Evolutionary conservation across 805 yeast species (phyloP).

Genomic region (Saturnispora bothae): DNA sequence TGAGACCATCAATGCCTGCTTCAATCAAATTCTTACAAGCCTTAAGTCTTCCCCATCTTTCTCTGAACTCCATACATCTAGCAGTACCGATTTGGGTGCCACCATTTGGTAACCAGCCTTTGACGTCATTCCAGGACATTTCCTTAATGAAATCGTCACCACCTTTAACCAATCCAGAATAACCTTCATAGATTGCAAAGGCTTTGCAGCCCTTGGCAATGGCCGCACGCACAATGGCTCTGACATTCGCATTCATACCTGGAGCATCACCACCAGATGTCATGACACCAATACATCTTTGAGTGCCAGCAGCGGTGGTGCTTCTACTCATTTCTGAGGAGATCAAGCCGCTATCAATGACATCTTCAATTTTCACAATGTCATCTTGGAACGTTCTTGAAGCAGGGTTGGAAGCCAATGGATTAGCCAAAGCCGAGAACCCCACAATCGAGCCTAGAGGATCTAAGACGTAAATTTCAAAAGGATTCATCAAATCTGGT

Average conservation of each 20-base stretch:
- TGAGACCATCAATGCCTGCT: conserved; percentile 66
- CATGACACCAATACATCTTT: conserved; percentile 59
- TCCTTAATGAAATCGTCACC: conserved; percentile 44
- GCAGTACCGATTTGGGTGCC: conserved; percentile 79
- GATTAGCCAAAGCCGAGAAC: conserved; percentile 53
- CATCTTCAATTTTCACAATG: conserved; percentile 2
- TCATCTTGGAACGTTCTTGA: conserved; percentile 12
- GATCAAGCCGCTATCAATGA: conserved; percentile 5
- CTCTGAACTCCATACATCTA: conserved; percentile 56
- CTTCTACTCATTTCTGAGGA: not conserved
- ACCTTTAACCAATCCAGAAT: conserved; percentile 61
- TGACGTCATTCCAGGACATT: conserved; percentile 64
- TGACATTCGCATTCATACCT: conserved; percentile 69
- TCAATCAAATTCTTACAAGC: conserved; percentile 58
- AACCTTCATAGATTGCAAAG: conserved; percentile 64
- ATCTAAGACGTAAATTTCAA: conserved; percentile 67
- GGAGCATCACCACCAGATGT: conserved; percentile 80
- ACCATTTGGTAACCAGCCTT: conserved; percentile 60
- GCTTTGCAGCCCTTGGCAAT: conserved; percentile 54
- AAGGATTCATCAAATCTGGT: conserved; percentile 68
- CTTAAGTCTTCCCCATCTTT: conserved; percentile 50
- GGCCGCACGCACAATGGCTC: conserved; percentile 65
- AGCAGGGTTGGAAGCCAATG: conserved; percentile 30
- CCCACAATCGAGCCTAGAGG: conserved; percentile 81
- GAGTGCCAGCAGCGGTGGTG: conserved; percentile 3